Conservation (phyloP, 495 filamentous ascomycete species). For the Amphirosellinia nigrospora region DNA sequence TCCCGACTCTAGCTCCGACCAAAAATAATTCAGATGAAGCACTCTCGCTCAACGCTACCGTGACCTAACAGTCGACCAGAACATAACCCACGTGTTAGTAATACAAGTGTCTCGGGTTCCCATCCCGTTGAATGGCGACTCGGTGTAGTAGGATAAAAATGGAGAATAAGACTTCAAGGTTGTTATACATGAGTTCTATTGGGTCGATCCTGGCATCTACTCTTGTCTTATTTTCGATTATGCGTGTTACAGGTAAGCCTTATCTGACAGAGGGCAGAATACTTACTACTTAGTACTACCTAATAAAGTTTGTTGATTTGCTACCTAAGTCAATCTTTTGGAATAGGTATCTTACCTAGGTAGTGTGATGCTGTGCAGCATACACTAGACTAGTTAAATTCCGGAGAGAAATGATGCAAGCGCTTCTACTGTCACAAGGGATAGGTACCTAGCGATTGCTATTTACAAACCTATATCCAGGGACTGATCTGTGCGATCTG, state of each 20-base stretch:
- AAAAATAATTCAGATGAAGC: neutral
- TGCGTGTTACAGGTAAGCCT: neutral
- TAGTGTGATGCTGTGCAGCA: neutral
- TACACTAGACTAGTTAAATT: neutral
- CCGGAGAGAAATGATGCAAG: neutral
- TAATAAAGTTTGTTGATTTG: neutral
- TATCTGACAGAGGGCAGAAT: neutral
- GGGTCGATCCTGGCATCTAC: no score
- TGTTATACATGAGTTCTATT: no score
- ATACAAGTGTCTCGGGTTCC: neutral
- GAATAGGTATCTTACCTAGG: neutral
- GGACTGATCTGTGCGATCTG: neutral
- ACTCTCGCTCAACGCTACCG: neutral
- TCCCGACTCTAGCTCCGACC: neutral
- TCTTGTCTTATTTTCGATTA: no score
- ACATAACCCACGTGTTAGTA: neutral
- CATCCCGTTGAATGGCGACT: no score
- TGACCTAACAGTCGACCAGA: neutral
- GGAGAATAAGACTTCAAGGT: no score
- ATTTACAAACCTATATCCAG: neutral
- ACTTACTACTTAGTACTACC: neutral
- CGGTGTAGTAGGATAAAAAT: no score
- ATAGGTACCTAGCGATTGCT: neutral
- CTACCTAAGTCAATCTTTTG: neutral
- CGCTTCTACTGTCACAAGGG: neutral